These are phyloP conservation scores for Rhizopogon vesiculosus DNA, from an alignment of 768 basidiomycete species.

Conservation along the genomic window DNA sequence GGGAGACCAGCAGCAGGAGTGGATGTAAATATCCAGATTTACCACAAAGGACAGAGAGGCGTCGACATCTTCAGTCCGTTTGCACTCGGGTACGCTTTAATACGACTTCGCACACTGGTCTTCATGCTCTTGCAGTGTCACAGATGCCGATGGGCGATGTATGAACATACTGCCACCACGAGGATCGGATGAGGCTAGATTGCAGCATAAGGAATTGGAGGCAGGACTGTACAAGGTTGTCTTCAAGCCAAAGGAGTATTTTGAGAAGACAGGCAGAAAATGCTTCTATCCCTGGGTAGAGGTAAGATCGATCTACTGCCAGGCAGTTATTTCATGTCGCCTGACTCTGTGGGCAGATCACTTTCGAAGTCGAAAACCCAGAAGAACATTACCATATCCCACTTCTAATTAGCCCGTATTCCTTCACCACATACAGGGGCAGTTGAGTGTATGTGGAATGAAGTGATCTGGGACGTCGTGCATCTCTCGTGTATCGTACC, in stretches of 20 bases:
- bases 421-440: conserved; percentile 91
- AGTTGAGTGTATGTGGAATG: conserved; percentile 42
- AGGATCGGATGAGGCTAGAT: conserved; percentile 39
- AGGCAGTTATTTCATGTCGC: no score
- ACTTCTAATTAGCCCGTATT: conserved; percentile 86
- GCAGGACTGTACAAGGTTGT: conserved; percentile 71
- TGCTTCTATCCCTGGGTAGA: conserved; percentile 93
- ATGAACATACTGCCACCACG: conserved; percentile 61
- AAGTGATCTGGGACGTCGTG: not conserved
- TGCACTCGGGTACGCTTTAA: conserved; percentile 54
- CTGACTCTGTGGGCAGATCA: conserved; percentile 48
- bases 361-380: conserved; percentile 68
- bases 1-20: conserved; percentile 80
- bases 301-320: conserved; percentile 34
- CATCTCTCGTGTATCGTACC: not conserved
- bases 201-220: conserved; percentile 40
- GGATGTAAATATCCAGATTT: conserved; percentile 54
- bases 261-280: conserved; percentile 52
- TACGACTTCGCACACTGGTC: not conserved
- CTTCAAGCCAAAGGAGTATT: conserved; percentile 83
- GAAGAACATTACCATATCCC: conserved; percentile 89
- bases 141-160: conserved; percentile 83
- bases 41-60: conserved; percentile 31
- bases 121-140: conserved; percentile 42
- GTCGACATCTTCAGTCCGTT: conserved; percentile 43